These are phyloP conservation scores for Cucurbita maxima DNA, from an alignment of 306 rosid genomes.

Conservation along the genomic window DNA sequence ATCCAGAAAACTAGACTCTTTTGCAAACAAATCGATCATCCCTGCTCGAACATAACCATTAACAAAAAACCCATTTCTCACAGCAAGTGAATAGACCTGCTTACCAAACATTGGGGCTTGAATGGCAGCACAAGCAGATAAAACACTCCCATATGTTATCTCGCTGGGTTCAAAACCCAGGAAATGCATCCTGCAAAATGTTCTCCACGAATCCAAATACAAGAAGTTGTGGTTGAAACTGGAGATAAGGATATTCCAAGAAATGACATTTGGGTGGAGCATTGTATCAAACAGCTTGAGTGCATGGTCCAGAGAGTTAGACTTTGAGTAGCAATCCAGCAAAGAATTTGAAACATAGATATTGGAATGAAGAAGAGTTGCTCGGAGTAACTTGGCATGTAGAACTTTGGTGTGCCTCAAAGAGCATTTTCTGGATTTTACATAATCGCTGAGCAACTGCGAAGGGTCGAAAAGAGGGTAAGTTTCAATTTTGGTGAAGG, in stretches of 20 bases:
- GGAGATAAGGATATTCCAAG: slow-evolving; percentile 67
- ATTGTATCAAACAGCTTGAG: slow-evolving; percentile 27
- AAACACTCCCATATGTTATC: slow-evolving; percentile 51
- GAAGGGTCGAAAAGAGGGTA: slow-evolving; percentile 9
- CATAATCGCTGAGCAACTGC: slow-evolving; percentile 22
- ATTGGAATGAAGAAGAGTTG: slow-evolving; percentile 20
- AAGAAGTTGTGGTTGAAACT: slow-evolving; percentile 27
- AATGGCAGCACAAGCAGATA: slow-evolving; percentile 46
- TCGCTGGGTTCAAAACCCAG: slow-evolving; percentile 23
- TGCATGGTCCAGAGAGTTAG: slow-evolving; percentile 25
- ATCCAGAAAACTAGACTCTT: slow-evolving; percentile 15
- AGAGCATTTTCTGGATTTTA: slow-evolving; percentile 12
- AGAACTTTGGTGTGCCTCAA: slow-evolving; percentile 20
- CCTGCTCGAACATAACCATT: slow-evolving; percentile 28
- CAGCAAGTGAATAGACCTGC: slow-evolving; percentile 28
- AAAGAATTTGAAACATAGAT: slow-evolving; percentile 27
- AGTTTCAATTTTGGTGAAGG: neutral
- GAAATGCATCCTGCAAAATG: slow-evolving; percentile 36
- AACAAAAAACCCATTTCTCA: slow-evolving; percentile 24
- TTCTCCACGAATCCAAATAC: slow-evolving; percentile 30
- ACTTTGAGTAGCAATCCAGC: slow-evolving; percentile 23
- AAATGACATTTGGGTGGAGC: slow-evolving; percentile 26
- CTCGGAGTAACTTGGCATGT: slow-evolving; percentile 35
- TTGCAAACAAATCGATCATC: slow-evolving; percentile 27
- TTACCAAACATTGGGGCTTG: slow-evolving; percentile 21